A percentile compares a stretch with the other conserved stretches of the same genome.
phyloP scores from a whole-genome alignment of 441 rosid genomes.

The Daphne laureola region DNA sequence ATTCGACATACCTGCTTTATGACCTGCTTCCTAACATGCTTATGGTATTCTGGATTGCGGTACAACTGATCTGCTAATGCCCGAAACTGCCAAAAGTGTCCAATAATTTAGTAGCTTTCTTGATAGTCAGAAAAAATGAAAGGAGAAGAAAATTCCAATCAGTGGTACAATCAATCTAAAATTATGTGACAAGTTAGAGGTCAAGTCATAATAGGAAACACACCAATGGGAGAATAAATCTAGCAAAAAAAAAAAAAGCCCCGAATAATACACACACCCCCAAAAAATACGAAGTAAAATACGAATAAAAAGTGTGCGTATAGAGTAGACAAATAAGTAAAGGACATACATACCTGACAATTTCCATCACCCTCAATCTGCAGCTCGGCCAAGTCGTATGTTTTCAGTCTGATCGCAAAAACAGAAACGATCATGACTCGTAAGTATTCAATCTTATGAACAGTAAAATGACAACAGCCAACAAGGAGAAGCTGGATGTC shows the following conservation, averaged over 20 bases:
- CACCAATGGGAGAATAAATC: background rate
- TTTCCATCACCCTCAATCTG: conserved; percentile 96
- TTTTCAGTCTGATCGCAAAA: conserved; percentile 47
- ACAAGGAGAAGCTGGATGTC: too few species aligned
- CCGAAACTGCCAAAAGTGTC: conserved; percentile 56
- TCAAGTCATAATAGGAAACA: background rate
- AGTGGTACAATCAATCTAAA: background rate
- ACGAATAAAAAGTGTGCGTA: too few species aligned
- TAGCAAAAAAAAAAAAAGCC: conserved; percentile 1
- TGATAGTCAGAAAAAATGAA: conserved; percentile 4
- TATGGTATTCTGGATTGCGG: conserved; percentile 75
- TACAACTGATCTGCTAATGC: conserved; percentile 93
- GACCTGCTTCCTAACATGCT: conserved; percentile 68
- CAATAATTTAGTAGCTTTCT: conserved; percentile 5
- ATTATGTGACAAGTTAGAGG: background rate
- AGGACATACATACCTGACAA: conserved; percentile 56
- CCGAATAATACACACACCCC: background rate
- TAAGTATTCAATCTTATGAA: background rate
- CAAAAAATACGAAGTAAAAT: too few species aligned
- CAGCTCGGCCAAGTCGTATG: conserved; percentile 78
- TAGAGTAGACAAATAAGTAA: too few species aligned
- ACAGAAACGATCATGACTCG: background rate
- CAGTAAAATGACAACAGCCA: conserved; percentile 8
- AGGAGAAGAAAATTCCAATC: background rate
- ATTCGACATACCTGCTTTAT: conserved; percentile 66